Conservation (phyloP, 2,329 filamentous ascomycete genomes). For the Colletotrichum sp. region DNA sequence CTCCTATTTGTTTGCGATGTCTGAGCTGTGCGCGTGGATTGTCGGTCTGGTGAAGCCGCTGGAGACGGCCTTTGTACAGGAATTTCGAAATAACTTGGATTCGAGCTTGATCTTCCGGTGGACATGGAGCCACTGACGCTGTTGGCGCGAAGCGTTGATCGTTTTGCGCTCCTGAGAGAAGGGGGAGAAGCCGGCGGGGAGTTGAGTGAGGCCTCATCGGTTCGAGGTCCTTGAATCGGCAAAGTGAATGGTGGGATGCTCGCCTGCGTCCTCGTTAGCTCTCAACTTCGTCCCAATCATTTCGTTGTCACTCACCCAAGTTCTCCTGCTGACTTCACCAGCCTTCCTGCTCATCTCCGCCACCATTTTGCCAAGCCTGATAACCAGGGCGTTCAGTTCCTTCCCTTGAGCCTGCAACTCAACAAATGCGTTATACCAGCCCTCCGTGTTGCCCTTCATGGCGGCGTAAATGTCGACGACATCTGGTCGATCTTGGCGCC, state of each 20-base stretch:
- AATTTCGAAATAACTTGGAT: slow-evolving; percentile 28
- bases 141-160: slow-evolving; percentile 17
- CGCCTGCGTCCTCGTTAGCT: slow-evolving; percentile 9
- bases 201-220: slow-evolving; percentile 13
- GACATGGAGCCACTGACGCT: slow-evolving; percentile 19
- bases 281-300: not conserved
- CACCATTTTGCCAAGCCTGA: slow-evolving; percentile 77
- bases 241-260: slow-evolving; percentile 23
- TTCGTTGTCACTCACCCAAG: slow-evolving; percentile 62
- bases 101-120: slow-evolving; percentile 16
- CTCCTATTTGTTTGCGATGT: not conserved
- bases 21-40: not conserved
- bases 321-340: slow-evolving; percentile 80
- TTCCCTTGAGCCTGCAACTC: slow-evolving; percentile 77
- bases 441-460: slow-evolving; percentile 92
- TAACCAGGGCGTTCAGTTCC: slow-evolving; percentile 71
- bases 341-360: slow-evolving; percentile 87
- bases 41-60: slow-evolving; percentile 4
- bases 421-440: slow-evolving; percentile 83
- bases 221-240: slow-evolving; percentile 23
- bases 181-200: slow-evolving; percentile 29
- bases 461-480: slow-evolving; percentile 79
- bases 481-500: slow-evolving; percentile 65
- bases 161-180: slow-evolving; percentile 17
- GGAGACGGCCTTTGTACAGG: slow-evolving; percentile 14